Conservation (phyloP, 228 moss, liverwort and hornwort genomes). For the Sphagnum fallax region DNA sequence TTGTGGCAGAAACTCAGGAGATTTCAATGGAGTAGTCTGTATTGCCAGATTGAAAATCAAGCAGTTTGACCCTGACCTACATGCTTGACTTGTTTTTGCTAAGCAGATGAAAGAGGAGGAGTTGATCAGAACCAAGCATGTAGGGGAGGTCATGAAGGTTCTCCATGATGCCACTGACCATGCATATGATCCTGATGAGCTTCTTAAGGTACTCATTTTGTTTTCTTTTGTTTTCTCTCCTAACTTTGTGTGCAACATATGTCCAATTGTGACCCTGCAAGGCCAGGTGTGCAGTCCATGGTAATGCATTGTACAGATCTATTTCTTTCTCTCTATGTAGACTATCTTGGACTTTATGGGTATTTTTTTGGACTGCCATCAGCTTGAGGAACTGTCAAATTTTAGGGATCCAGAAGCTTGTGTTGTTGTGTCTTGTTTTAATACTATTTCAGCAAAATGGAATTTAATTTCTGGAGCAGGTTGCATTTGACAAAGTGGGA, state of each 20-base stretch:
- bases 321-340: too few species aligned
- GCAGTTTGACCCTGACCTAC: not conserved
- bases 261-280: not conserved
- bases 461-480: slow-evolving; percentile 24
- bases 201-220: slow-evolving; percentile 57
- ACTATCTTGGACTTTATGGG: too few species aligned
- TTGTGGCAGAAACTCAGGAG: not conserved
- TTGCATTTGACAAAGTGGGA: slow-evolving; percentile 88
- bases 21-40: not conserved
- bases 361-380: too few species aligned
- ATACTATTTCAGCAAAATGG: too few species aligned
- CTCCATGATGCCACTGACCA: slow-evolving; percentile 75
- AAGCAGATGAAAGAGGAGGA: slow-evolving; percentile 81
- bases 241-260: not conserved
- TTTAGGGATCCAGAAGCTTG: too few species aligned
- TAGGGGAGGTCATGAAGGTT: slow-evolving; percentile 83
- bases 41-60: not conserved
- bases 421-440: too few species aligned
- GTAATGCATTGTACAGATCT: too few species aligned
- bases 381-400: too few species aligned
- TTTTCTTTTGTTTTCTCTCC: not conserved
- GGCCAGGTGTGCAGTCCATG: not conserved
- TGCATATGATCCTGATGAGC: slow-evolving; percentile 76
- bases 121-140: slow-evolving; percentile 67
- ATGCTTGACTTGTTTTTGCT: not conserved